Evolutionary conservation across 192 early-diverging fungal species (phyloP).

Genomic region (Spinellus fusiger): DNA sequence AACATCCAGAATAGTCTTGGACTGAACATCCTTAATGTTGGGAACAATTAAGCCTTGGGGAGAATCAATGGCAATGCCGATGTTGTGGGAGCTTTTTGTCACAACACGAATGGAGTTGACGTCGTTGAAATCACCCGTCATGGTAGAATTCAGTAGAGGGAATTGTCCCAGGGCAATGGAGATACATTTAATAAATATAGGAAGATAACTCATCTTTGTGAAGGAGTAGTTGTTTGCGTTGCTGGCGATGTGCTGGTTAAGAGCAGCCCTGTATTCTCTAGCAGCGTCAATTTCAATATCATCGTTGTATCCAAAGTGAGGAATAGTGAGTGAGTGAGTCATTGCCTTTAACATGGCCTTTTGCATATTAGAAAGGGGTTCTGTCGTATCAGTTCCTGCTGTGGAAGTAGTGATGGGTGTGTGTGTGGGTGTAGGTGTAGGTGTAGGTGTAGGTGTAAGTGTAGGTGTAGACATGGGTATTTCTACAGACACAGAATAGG

Average conservation of each 20-base stretch:
- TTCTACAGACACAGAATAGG: too few relatives aligned
- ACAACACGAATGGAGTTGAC: slow-evolving; percentile 51
- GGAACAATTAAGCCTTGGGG: slow-evolving; percentile 90
- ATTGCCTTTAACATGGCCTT: slow-evolving; percentile 98
- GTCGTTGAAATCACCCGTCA: slow-evolving; percentile 37
- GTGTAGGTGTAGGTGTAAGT: too few relatives aligned
- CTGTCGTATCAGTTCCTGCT: slow-evolving; percentile 20
- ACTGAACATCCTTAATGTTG: slow-evolving; percentile 87
- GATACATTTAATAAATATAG: slow-evolving; percentile 91
- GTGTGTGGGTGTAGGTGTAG: not conserved
- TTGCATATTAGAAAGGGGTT: slow-evolving; percentile 81
- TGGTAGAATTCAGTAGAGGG: slow-evolving; percentile 82
- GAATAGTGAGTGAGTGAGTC: slow-evolving; percentile 88
- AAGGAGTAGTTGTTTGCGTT: slow-evolving; percentile 42
- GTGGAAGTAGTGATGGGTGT: not conserved
- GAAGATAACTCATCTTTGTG: slow-evolving; percentile 88
- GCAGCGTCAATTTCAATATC: slow-evolving; percentile 77
- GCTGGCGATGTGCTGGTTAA: slow-evolving; percentile 61
- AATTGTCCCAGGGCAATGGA: slow-evolving; percentile 74
- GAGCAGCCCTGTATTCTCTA: slow-evolving; percentile 53
- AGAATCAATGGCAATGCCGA: slow-evolving; percentile 96
- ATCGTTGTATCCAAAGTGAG: slow-evolving; percentile 93
- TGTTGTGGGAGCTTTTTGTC: slow-evolving; percentile 79
- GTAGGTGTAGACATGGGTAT: too few relatives aligned
- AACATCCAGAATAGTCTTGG: slow-evolving; percentile 83